A percentile compares a stretch with the other conserved stretches of the same genome.
phyloP scores from a whole-genome alignment of 768 basidiomycete species.

The Naganishia antarctica region DNA sequence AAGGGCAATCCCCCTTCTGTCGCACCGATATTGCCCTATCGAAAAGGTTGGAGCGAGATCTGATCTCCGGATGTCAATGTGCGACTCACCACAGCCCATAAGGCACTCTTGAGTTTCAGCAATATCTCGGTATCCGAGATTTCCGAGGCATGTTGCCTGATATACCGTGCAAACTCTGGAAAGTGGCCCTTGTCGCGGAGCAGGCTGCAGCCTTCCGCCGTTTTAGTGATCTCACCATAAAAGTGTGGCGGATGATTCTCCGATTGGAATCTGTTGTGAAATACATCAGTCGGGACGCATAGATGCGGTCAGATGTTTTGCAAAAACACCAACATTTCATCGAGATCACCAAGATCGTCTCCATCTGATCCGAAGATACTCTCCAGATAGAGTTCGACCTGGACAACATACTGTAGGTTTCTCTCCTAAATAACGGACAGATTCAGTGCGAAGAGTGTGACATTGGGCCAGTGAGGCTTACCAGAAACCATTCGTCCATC shows the following conservation, averaged over 20 bases:
- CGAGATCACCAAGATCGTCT: background rate
- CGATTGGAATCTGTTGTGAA: background rate
- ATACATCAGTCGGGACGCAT: background rate
- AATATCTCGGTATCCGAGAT: constrained; percentile 76
- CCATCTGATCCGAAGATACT: background rate
- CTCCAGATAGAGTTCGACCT: constrained; percentile 69
- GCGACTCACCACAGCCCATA: constrained; percentile 86
- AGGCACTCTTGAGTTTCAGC: constrained; percentile 82
- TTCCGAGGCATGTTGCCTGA: constrained; percentile 79
- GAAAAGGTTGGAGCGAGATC: background rate
- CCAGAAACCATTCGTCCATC: constrained; percentile 94
- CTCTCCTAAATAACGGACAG: constrained; percentile 67
- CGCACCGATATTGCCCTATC: constrained; percentile 86
- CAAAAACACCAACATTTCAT: background rate
- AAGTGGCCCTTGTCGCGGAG: constrained; percentile 88
- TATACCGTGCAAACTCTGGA: constrained; percentile 80
- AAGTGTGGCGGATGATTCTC: constrained; percentile 73
- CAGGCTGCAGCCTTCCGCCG: constrained; percentile 86
- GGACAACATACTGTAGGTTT: constrained; percentile 85
- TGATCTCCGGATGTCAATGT: constrained; percentile 14
- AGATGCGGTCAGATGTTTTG: background rate
- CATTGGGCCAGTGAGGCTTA: constrained; percentile 49
- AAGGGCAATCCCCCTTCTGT: constrained; percentile 87
- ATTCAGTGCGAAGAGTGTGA: background rate
- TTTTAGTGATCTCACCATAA: constrained; percentile 96